Conservation (phyloP, 345 rosid genomes). For the Salix exigua region DNA sequence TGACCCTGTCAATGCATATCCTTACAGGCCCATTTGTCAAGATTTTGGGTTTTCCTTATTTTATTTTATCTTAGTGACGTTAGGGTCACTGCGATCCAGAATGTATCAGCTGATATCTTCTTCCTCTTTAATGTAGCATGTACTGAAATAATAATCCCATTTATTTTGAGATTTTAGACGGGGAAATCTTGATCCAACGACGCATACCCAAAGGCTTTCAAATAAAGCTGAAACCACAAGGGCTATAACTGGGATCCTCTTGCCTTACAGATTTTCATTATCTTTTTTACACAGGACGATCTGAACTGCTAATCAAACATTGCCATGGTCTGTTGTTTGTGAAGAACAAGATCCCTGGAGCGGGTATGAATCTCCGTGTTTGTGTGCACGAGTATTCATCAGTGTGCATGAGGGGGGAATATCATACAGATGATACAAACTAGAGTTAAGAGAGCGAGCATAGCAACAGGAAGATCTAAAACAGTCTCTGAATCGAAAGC, state of each 20-base stretch:
- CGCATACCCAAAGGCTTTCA: no score
- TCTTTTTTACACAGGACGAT: neutral
- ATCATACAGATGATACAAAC: neutral
- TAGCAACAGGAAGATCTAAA: neutral
- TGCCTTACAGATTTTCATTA: neutral
- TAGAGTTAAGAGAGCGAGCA: neutral
- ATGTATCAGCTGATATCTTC: no score
- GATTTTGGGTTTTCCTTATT: neutral
- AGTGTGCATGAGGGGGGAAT: neutral
- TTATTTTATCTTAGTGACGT: neutral
- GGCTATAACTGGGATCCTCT: neutral
- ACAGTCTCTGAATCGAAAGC: neutral
- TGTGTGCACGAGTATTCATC: neutral
- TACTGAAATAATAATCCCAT: no score
- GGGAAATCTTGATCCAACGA: no score
- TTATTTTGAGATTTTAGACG: no score
- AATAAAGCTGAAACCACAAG: neutral
- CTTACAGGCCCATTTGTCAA: neutral
- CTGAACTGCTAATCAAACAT: neutral
- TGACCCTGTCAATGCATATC: neutral
- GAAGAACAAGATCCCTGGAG: neutral
- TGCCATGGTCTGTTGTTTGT: neutral
- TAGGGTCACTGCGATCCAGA: neutral
- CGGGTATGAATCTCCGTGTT: neutral
- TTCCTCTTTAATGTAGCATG: no score